Percentiles rank a stretch among this genome's conserved stretches.
Conservation (phyloP, 2,329 filamentous ascomycete genomes). For the Alternaria angustiovoidea region DNA sequence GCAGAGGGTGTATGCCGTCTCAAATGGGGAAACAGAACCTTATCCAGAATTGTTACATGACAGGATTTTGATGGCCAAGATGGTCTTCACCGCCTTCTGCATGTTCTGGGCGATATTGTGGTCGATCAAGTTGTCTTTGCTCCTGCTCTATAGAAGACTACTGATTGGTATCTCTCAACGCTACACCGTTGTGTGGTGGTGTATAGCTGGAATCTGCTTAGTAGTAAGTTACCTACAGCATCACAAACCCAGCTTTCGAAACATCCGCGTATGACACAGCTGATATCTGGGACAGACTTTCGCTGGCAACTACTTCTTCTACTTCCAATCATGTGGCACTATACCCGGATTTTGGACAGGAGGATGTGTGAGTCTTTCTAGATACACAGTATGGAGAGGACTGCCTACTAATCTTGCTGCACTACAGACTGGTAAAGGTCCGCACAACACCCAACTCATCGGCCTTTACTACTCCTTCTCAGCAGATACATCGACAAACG, state of each 20-base stretch:
- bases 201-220: constrained; percentile 40
- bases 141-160: constrained; percentile 49
- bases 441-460: constrained; percentile 32
- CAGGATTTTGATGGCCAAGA: constrained; percentile 39
- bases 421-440: background rate
- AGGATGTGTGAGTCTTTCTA: constrained; percentile 10
- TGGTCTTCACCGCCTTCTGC: constrained; percentile 50
- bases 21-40: constrained; percentile 24
- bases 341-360: constrained; percentile 21
- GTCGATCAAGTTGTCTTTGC: constrained; percentile 50
- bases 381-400: background rate
- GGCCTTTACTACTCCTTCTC: constrained; percentile 27
- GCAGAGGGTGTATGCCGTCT: constrained; percentile 40
- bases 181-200: constrained; percentile 49
- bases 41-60: constrained; percentile 44
- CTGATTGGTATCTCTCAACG: constrained; percentile 32
- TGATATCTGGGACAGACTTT: constrained; percentile 34
- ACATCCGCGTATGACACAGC: background rate
- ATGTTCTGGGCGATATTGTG: constrained; percentile 52
- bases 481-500: constrained; percentile 42
- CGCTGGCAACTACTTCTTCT: constrained; percentile 46
- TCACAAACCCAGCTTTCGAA: background rate
- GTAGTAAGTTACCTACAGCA: constrained; percentile 30
- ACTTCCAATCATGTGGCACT: constrained; percentile 45
- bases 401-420: background rate